Evolutionary conservation across 2,329 filamentous ascomycete species (phyloP).

Genomic region (Claviceps quebecensis): DNA sequence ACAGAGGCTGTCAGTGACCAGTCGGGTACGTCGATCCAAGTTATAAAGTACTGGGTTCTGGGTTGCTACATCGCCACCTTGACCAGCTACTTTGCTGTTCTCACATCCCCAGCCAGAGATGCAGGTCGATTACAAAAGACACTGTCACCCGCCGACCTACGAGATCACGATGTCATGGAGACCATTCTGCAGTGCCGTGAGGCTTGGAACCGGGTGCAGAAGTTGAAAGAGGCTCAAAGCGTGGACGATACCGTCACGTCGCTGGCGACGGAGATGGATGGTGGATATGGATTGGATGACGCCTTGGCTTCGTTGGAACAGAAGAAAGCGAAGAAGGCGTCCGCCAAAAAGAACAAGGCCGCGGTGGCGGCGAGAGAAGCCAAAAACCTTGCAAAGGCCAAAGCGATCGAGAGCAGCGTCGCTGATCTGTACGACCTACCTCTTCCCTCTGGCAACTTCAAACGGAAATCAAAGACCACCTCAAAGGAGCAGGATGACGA

Average conservation of each 20-base stretch:
- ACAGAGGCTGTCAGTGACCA: slow-evolving; percentile 37
- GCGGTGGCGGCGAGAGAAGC: slow-evolving; percentile 23
- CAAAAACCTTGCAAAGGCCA: slow-evolving; percentile 32
- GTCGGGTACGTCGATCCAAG: slow-evolving; percentile 38
- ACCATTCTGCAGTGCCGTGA: slow-evolving; percentile 65
- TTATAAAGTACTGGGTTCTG: slow-evolving; percentile 65
- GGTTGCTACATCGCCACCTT: slow-evolving; percentile 77
- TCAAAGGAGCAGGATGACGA: slow-evolving; percentile 35
- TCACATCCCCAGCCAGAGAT: slow-evolving; percentile 66
- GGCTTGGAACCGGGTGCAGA: slow-evolving; percentile 64
- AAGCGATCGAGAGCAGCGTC: slow-evolving; percentile 54
- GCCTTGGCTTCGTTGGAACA: slow-evolving; percentile 9
- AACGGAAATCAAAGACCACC: slow-evolving; percentile 17
- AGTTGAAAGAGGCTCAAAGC: slow-evolving; percentile 37
- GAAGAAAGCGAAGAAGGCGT: slow-evolving; percentile 16
- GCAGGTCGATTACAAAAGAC: slow-evolving; percentile 39
- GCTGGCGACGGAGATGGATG: slow-evolving; percentile 14
- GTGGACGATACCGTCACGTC: slow-evolving; percentile 11
- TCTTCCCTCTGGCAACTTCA: slow-evolving; percentile 34
- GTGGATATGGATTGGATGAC: slow-evolving; percentile 10
- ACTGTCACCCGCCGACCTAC: slow-evolving; percentile 62
- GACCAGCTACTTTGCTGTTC: slow-evolving; percentile 84
- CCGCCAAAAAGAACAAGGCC: slow-evolving; percentile 22
- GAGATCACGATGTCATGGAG: slow-evolving; percentile 85
- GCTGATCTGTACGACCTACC: slow-evolving; percentile 54